These are phyloP conservation scores for Penicillium sp. DNA, from an alignment of 2,329 filamentous ascomycete species.

Conservation along the genomic window DNA sequence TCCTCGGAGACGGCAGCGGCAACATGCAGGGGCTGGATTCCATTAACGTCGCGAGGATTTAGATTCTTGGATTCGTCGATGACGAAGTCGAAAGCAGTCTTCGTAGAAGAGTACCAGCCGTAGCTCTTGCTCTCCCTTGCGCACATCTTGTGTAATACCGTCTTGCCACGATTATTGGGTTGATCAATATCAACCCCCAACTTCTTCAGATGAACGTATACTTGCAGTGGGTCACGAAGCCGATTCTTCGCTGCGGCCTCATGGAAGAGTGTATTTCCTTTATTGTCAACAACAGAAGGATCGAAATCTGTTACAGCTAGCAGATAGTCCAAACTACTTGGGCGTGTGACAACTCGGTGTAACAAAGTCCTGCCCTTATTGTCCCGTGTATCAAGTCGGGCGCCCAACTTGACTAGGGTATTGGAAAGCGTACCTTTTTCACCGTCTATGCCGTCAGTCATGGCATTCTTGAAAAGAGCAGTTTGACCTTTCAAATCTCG, in stretches of 20 bases:
- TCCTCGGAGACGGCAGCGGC: constrained; percentile 15
- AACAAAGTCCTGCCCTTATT: constrained; percentile 7
- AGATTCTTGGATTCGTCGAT: constrained; percentile 15
- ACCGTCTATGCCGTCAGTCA: background rate
- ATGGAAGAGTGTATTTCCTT: constrained; percentile 2
- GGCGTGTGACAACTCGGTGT: constrained; percentile 1
- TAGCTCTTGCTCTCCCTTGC: background rate
- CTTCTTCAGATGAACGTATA: background rate
- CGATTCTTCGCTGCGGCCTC: constrained; percentile 4
- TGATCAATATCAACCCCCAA: constrained; percentile 7
- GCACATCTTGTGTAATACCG: constrained; percentile 5
- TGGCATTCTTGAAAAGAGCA: constrained; percentile 5
- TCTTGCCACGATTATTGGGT: constrained; percentile 4
- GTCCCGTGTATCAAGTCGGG: constrained; percentile 6
- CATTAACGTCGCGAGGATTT: constrained; percentile 9
- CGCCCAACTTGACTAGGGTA: constrained; percentile 3
- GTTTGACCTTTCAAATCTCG: constrained; percentile 6
- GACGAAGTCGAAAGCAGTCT: constrained; percentile 10
- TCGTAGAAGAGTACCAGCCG: background rate
- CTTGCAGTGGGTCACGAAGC: background rate
- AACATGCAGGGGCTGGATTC: constrained; percentile 16
- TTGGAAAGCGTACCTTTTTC: constrained; percentile 2
- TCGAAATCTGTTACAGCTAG: constrained; percentile 1
- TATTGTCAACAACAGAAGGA: background rate
- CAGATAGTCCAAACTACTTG: constrained; percentile 5